Evolutionary conservation across 352 stramenopile species (phyloP), one percentile per base, ranked within the genome.

Genomic region (Globisporangium iwayamae): DNA sequence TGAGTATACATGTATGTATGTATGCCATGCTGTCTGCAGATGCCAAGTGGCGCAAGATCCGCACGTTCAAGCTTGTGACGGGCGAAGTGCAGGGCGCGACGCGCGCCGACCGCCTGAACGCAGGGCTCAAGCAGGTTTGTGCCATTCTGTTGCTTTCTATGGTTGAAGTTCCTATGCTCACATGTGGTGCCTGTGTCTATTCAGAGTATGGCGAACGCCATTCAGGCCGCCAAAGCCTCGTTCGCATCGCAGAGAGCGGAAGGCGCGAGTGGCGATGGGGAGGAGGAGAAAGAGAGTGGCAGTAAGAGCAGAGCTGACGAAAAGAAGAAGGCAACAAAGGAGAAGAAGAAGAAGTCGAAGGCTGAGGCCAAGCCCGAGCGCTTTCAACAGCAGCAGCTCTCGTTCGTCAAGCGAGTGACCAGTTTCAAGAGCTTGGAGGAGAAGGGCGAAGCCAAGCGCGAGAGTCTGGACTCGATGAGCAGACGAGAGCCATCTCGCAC

Each of bases 11-110:
- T 28, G 25, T 28, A 28, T 28, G 25, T 28, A 28, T 28, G 25
- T 28, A 28, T 28, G 25, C 25, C 25, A 28, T 28, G 25, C 25
- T 28, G 25, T 28, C 25, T 46, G 25, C 53, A 91, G 82, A 74
- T 55, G 74, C 77, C 39, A 86, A 89, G 38, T 92, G 83, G 83
- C 69, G 83, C 47, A 92, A 92, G 64, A 75, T 92, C 60, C 78
- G 83, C 34, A 92, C 83, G 51, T 92, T 90, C 54, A 71, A 66
- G 18, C 70, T 92, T 20, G 70, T 89, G 7, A 68, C 86, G 58
- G 81, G 83, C 56, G 66, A 86, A 59, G 78, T 87, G 13, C 71
- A 87, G 41, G 83, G 76, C 38, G 66, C 76, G 39, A 92, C 83
- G 8, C 68, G 78, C 39, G 79, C 83, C 5, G 76, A 89, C 61